Base-by-base conservation (phyloP, 2,329 filamentous ascomycete genomes). In the Claviceps fusiformis region DNA sequence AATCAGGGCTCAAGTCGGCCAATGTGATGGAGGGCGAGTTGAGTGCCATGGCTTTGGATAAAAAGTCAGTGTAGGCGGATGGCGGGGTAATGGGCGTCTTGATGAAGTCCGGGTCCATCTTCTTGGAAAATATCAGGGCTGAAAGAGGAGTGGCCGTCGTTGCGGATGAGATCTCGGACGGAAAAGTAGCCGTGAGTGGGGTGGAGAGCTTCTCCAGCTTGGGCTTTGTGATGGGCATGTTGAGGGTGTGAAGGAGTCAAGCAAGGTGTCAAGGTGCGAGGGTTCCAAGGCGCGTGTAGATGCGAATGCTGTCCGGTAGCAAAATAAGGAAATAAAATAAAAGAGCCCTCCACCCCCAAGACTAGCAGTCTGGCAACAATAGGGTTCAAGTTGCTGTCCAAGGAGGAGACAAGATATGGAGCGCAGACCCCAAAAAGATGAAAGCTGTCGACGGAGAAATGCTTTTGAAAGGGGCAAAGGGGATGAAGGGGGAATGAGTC, bases 31-130 rank as follows among this genome's bases (percentile, higher is more conserved):
- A 79, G 9, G 87, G 87, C 59, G 85, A 89, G 65, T 83, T 81
- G 56, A 90, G 76, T 19, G 85, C 85, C 71, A 95, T 82, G 57
- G 85, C 83, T 72, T 90, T 92, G 53, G 68, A 65, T 59, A 97
- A 83, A 67, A 96, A 97, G 65, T 97, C 90, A 61, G 89, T 86
- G 68, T 97, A 97, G 56, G 92, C 91, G 27, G 81, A 77, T 3
- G 92, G 92, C 53, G 92, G 92, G 53, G 87, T 95, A 68, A 97
- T 95, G 51, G 91, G 91, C 5, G 91, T 96, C 72, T 91, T 92
- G 75, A 91, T 80, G 62, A 79, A 77, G 55, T 75, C 74, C 8
- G 73, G 67, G 39, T 71, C 73, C 9, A 72, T 69, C 59, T 70
- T 71, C 59, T 66, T 68, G 46, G 65, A 62, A 56, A 70, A 70